These are phyloP conservation scores for Malus hybrid DNA, from an alignment of 331 rosid genomes.

Conservation along the genomic window DNA sequence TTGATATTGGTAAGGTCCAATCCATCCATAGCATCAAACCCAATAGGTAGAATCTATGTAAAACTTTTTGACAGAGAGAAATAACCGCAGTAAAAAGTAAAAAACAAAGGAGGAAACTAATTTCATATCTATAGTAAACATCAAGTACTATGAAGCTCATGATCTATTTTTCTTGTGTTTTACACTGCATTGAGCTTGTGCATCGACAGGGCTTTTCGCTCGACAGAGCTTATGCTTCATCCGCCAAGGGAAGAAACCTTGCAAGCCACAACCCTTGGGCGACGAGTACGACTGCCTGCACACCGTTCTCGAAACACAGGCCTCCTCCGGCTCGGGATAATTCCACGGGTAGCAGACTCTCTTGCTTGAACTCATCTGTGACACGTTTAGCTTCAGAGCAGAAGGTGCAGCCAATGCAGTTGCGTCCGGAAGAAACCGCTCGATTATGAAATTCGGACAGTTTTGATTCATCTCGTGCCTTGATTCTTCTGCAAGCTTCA, in stretches of 20 bases:
- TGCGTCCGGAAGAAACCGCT: slow-evolving; percentile 83
- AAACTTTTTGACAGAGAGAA: neutral
- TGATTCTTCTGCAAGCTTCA: slow-evolving; percentile 43
- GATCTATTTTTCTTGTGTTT: slow-evolving; percentile 34
- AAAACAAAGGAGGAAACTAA: neutral
- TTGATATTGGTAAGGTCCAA: neutral
- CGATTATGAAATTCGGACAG: slow-evolving; percentile 65
- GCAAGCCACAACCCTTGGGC: slow-evolving; percentile 72
- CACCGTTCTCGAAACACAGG: slow-evolving; percentile 9
- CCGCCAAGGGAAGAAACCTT: slow-evolving; percentile 59
- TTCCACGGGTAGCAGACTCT: neutral
- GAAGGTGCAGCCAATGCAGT: slow-evolving; percentile 70
- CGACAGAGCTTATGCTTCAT: slow-evolving; percentile 68
- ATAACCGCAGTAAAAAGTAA: neutral
- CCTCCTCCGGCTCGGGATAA: neutral
- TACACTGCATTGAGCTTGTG: slow-evolving; percentile 17
- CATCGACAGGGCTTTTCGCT: slow-evolving; percentile 37
- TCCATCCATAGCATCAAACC: neutral
- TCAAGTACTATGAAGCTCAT: slow-evolving; percentile 18
- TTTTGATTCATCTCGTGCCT: slow-evolving; percentile 14
- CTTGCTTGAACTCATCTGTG: neutral
- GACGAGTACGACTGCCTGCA: slow-evolving; percentile 33
- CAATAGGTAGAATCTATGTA: neutral
- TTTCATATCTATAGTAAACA: slow-evolving; percentile 7
- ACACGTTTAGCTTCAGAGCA: slow-evolving; percentile 6